A percentile compares a stretch with the other conserved stretches of the same genome.
Conservation (phyloP, 2,329 filamentous ascomycete species). For the Ascochyta rabiei region DNA sequence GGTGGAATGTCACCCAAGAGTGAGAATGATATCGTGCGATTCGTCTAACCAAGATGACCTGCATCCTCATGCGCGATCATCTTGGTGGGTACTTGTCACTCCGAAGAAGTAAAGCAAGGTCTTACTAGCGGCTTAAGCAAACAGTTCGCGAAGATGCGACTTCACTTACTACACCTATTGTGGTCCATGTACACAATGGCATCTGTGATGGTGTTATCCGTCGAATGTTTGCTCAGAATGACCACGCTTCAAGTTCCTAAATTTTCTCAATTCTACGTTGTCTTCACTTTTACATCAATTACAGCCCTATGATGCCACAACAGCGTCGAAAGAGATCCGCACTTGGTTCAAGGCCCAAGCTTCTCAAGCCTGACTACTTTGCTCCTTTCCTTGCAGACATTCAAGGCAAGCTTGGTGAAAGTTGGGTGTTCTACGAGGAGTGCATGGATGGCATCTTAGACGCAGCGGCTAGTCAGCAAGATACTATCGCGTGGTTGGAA, state of each 20-base stretch:
- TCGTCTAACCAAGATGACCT: background rate
- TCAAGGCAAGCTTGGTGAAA: slow-evolving; percentile 15
- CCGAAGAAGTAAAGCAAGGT: background rate
- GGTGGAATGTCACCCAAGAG: slow-evolving; percentile 21
- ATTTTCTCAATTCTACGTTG: too few relatives aligned
- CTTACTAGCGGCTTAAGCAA: background rate
- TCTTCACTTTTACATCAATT: background rate
- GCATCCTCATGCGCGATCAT: background rate
- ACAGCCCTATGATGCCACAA: background rate
- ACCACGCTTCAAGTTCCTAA: background rate
- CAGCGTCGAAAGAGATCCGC: background rate
- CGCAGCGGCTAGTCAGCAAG: slow-evolving; percentile 5
- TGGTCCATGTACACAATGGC: background rate
- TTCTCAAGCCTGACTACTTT: background rate
- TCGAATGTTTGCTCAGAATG: background rate
- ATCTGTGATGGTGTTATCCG: background rate
- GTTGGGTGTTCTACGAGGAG: slow-evolving; percentile 24
- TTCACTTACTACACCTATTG: slow-evolving; percentile 2
- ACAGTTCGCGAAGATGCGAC: background rate
- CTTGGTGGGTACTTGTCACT: background rate
- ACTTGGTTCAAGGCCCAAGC: background rate
- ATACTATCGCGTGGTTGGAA: slow-evolving; percentile 18
- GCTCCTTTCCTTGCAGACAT: slow-evolving; percentile 15
- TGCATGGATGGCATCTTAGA: slow-evolving; percentile 13
- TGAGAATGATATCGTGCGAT: too few relatives aligned